Base-by-base conservation (phyloP, 2,329 filamentous ascomycete genomes). In the Claviceps quebecensis region DNA sequence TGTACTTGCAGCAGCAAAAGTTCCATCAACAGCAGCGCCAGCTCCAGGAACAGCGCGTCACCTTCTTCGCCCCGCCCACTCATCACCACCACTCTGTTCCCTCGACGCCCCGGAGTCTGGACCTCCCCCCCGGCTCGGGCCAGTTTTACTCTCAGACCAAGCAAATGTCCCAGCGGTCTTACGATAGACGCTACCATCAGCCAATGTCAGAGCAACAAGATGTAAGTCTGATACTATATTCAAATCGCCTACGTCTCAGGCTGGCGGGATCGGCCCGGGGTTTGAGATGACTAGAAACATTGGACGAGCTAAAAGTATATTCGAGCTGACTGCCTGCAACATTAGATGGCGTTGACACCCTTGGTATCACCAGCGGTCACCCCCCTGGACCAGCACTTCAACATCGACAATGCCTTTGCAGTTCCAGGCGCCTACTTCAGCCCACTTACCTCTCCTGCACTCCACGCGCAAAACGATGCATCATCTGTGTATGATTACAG, bases 341-440 rank as follows among this genome's bases (percentile, higher is more conserved):
- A 44, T 29, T 60, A 84, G 80, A 81, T 87, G 77, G 74, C 81
- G 9, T 90, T 90, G 62, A 91, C 86, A 2, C 87, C 87, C 1
- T 74, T 91, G 34, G 86, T 87, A 11, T 90, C 87, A 17, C 87
- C 87, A n/a, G 87, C 86, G 4, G 86, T 91, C 44, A 90, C 86
- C 2, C 86, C 87, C 22, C 73, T 89, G 48, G 87, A 90, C 60
- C 73, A 78, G 43, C 80, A 83, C 56, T 88, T 87, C 62, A 72
- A 76, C 45, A 69, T 78, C 54, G 77, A 81, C 23, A 68, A 67
- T 36, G 69, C 71, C 47, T 87, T 80, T 59, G 75, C 77, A 5
- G 74, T 86, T 3, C 81, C 84, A 0, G 78, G 78, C 38, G 78
- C 84, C 37, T 91, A 89, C 67, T 90, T 93, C 64, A 93, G 86